Base-by-base conservation (phyloP, 2,329 filamentous ascomycete species). In the Penicillium sp. region DNA sequence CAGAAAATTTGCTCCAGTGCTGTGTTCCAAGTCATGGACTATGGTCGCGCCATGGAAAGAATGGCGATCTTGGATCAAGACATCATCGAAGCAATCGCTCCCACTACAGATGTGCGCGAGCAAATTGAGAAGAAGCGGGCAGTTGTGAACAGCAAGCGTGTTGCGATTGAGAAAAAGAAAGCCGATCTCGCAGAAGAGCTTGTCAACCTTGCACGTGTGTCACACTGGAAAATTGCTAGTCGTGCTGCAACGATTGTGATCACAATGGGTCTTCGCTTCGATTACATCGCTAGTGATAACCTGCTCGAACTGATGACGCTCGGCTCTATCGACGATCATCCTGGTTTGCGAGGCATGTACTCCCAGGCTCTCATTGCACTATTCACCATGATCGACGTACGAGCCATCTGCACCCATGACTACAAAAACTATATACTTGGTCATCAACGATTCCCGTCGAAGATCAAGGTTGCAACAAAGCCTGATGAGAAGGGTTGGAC, bases 141-240 rank as follows among this genome's bases (percentile, higher is more conserved):
- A 2, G 88, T 87, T 61, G 91, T 99, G 61, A 77, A 88, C 54
- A 85, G 86, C 59, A 89, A 93, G 53, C 84, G 92, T 54, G 80
- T 79, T 48, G 83, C 84, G 56, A 92, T 97, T 4, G 94, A 99
- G 72, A 80, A 82, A 50, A 92, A 90, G 76, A 99, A 99, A 76
- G 80, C 86, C 0, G 83, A 85, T 3, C 77, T 99, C 24, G 90
- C 92, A 0, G 79, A 91, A 51, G 92, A 97, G 70, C 80, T 99
- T 31, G 88, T 92, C 4, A 84, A 89, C 55, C 78, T 88, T 56
- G 90, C 91, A 1, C 87, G 86, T 65, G 84, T 84, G 3, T 91
- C 92, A 0, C 95, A 99, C 69, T 99, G 94, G 94, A 97, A 96
- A 78, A 92, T 96, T 64, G 93, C 93, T 5, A 91, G 87, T 47